Base-by-base conservation (phyloP, 306 rosid genomes). In the Comarum palustre region DNA sequence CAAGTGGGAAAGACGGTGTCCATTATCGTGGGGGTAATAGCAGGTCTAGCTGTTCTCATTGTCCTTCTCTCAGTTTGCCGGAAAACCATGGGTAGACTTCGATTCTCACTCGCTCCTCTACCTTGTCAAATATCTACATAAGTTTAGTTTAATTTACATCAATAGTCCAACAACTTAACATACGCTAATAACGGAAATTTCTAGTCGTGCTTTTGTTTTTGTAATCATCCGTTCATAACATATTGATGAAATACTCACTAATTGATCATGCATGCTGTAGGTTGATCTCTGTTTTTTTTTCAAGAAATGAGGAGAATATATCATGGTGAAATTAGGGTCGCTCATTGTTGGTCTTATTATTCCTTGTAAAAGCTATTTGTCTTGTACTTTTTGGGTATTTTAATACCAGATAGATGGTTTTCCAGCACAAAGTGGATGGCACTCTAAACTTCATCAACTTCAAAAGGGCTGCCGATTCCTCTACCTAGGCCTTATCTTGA, bases 11-110 rank as follows among this genome's bases (percentile, higher is more conserved):
- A 88, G 74, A 87, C 99, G 17, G 88, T 92, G 11, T 90, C 96
- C 67, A 94, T 94, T 78, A 86, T 94, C 47, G 89, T 91, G 54
- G 97, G 99, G 10, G 86, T 79, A 14, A 78, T 89, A 6, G 92
- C 83, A 13, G 88, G 86, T 25, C 75, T 94, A 57, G 97, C 95
- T 20, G 73, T 94, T 82, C 77, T 91, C 24, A 83, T 94, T 74
- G 96, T 90, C 25, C 90, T 94, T 72, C 99, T 94, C 80, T 94
- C 89, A 39, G 79, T 94, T 64, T 94, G 97, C 84, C 80, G 89
- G 73, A 91, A 76, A 85, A 79, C 91, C 77, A 87, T 84, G 75
- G 84, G 91, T 91, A 83, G 77, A 13, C 3, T 24, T 10, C 13
- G 15, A 45, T 9, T 25, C 34, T 29, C 4, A 6, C 0, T 50